Percentiles rank a stretch among this genome's conserved stretches.
Evolutionary conservation across 2,329 filamentous ascomycete genomes (phyloP).

Genomic region (Xylaria sp.): DNA sequence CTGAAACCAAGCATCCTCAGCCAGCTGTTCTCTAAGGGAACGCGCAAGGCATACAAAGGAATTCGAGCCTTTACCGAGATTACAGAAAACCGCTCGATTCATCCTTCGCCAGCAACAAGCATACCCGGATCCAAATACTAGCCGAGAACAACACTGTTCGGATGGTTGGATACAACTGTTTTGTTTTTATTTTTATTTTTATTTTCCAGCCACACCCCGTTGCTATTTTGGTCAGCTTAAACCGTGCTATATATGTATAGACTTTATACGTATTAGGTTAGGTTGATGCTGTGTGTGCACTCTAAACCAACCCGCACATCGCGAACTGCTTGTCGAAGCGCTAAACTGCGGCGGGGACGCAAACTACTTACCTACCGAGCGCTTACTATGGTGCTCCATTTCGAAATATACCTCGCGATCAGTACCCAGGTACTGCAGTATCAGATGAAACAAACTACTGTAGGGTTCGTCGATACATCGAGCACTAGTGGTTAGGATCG

Average conservation of each 20-base stretch:
- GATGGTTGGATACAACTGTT: neutral
- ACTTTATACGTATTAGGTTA: neutral
- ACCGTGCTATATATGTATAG: neutral
- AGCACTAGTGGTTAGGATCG: no score
- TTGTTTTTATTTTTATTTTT: no score
- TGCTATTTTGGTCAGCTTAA: conserved; percentile 27
- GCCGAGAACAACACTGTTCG: neutral
- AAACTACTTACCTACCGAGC: neutral
- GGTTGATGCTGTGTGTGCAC: neutral
- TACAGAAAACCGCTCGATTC: neutral
- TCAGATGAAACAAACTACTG: neutral
- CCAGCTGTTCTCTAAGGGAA: conserved; percentile 4
- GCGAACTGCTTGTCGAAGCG: neutral
- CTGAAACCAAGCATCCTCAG: conserved; percentile 2
- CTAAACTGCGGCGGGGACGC: neutral
- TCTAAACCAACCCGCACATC: no score
- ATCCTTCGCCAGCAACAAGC: conserved; percentile 5
- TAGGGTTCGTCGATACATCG: neutral
- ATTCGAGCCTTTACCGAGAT: conserved; percentile 14
- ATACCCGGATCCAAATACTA: neutral
- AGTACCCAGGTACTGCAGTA: no score
- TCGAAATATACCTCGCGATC: neutral
- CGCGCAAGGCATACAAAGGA: conserved; percentile 9
- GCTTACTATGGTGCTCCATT: neutral
- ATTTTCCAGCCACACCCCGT: conserved; percentile 27